Percentiles rank a stretch among this genome's conserved stretches.
Conservation (phyloP, 257 asterid species). For the Lycium ferocissimum region DNA sequence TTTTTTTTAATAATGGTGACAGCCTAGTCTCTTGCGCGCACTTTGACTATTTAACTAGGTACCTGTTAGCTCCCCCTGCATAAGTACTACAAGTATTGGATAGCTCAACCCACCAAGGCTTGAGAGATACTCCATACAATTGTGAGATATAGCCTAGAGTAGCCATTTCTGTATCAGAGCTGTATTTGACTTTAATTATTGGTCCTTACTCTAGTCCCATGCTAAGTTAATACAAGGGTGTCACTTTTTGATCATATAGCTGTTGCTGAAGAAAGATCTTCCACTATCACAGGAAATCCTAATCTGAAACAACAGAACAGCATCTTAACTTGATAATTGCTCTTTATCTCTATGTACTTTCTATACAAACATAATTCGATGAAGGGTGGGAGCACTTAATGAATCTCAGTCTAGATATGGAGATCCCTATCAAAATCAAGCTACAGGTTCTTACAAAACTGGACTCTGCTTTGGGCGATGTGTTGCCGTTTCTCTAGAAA, state of each 20-base stretch:
- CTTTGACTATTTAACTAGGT: neutral
- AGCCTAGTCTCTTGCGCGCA: neutral
- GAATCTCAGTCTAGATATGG: slow-evolving; percentile 5
- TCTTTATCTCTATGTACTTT: slow-evolving; percentile 15
- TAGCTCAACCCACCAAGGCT: neutral
- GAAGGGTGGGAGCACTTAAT: neutral
- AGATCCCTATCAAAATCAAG: neutral
- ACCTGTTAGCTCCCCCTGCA: neutral
- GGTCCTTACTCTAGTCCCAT: neutral
- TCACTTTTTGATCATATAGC: neutral
- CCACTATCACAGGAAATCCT: slow-evolving; percentile 6
- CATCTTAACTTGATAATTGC: slow-evolving; percentile 15
- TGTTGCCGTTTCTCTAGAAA: slow-evolving; percentile 12
- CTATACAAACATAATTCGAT: slow-evolving; percentile 16
- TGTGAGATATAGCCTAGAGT: neutral
- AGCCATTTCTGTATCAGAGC: neutral
- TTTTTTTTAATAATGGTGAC: neutral
- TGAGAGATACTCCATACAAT: neutral
- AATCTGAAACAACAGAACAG: slow-evolving; percentile 12
- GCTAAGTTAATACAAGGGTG: neutral
- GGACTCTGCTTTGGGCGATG: slow-evolving; percentile 13
- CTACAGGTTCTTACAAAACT: slow-evolving; percentile 33
- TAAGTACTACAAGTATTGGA: neutral
- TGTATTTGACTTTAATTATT: neutral
- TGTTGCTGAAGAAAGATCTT: neutral